phyloP scores from a whole-genome alignment of 129 eudicot genomes.

The Smallanthus sonchifolius region DNA sequence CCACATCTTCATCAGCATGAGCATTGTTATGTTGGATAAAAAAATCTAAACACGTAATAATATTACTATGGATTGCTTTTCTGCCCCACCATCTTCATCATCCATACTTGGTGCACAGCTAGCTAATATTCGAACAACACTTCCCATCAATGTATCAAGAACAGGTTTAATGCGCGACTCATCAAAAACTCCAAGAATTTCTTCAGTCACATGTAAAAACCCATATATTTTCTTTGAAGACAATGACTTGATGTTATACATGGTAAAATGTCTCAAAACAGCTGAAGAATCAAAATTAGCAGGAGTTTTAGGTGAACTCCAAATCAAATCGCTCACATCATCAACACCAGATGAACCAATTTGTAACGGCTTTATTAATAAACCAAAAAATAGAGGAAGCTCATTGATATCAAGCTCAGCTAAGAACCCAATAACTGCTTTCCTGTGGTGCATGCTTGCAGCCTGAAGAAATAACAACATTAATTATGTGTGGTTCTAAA shows the following conservation, averaged over 20 bases:
- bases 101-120: conserved; percentile 52
- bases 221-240: conserved; percentile 73
- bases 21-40: neutral
- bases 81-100: conserved; percentile 29
- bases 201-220: conserved; percentile 83
- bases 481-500: conserved; percentile 7
- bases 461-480: conserved; percentile 41
- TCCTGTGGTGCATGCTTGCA: conserved; percentile 66
- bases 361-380: conserved; percentile 57
- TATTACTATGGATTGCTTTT: conserved; percentile 45
- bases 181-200: conserved; percentile 69
- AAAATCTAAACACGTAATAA: neutral
- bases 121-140: conserved; percentile 64
- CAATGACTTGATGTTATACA: conserved; percentile 52
- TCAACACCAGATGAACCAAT: conserved; percentile 36
- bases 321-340: conserved; percentile 29
- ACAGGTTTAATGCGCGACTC: conserved; percentile 57
- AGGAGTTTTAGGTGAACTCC: conserved; percentile 31
- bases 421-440: conserved; percentile 77
- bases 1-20: neutral
- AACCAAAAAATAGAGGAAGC: conserved; percentile 73
- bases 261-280: conserved; percentile 50
- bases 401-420: conserved; percentile 71
- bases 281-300: conserved; percentile 28
- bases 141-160: conserved; percentile 67